A percentile compares a stretch with the other conserved stretches of the same genome.
phyloP scores from a whole-genome alignment of 306 rosid species.

The Nissolia schottii region DNA sequence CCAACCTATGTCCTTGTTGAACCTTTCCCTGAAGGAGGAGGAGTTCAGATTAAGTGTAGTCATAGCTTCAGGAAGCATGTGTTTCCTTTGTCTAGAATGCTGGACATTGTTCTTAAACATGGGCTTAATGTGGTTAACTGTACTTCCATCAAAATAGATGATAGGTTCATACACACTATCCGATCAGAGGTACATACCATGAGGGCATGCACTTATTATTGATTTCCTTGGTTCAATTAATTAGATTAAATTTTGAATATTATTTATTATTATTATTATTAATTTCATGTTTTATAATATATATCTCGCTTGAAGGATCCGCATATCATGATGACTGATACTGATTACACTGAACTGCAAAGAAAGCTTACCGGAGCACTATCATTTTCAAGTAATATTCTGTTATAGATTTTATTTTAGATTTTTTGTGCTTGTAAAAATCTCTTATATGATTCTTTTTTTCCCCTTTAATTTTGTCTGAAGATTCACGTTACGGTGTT shows the following conservation, averaged over 20 bases:
- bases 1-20: conserved; percentile 21
- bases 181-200: conserved; percentile 49
- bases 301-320: conserved; percentile 31
- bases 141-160: conserved; percentile 27
- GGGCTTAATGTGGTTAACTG: conserved; percentile 41
- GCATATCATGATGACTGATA: neutral
- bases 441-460: neutral
- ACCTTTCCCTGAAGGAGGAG: conserved; percentile 32
- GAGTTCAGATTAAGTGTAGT: conserved; percentile 41
- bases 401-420: neutral
- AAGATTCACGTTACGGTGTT: neutral
- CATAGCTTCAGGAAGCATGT: conserved; percentile 19
- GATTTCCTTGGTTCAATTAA: neutral
- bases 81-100: conserved; percentile 31
- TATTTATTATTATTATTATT: no score
- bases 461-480: neutral
- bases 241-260: neutral
- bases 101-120: conserved; percentile 31
- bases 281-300: neutral
- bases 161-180: conserved; percentile 36
- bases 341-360: conserved; percentile 35
- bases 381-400: conserved; percentile 27
- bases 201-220: neutral
- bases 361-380: conserved; percentile 37
- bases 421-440: neutral